Conservation (phyloP, 495 filamentous ascomycete species). For the Aspergillus leporis region DNA sequence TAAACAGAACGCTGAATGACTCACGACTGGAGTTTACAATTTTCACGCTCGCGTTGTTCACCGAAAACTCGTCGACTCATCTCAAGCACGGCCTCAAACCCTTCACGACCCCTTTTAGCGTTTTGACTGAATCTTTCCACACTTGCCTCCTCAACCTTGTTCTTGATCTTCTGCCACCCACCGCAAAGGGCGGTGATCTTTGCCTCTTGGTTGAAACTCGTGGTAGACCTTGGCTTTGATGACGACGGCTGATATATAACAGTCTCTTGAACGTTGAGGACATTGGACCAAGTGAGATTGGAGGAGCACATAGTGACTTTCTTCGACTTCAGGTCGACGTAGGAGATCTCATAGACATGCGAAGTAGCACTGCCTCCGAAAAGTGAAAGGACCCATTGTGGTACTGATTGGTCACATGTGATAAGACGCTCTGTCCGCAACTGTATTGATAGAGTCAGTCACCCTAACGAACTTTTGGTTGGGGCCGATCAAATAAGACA, state of each 20-base stretch:
- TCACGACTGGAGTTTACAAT: conserved; percentile 26
- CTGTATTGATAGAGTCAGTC: conserved; percentile 36
- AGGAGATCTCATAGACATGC: conserved; percentile 91
- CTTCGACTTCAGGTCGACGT: conserved; percentile 78
- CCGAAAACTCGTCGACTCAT: conserved; percentile 92
- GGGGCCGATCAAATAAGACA: background rate
- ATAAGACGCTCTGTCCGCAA: conserved; percentile 96
- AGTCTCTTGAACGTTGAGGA: conserved; percentile 86
- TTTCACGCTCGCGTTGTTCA: conserved; percentile 76
- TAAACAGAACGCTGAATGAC: background rate
- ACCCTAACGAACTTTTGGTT: background rate
- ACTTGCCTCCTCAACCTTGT: conserved; percentile 87
- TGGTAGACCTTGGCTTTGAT: conserved; percentile 54
- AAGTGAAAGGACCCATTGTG: conserved; percentile 79
- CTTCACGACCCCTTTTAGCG: conserved; percentile 81
- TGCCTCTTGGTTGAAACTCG: conserved; percentile 82
- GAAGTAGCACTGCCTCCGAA: conserved; percentile 72
- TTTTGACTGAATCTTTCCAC: conserved; percentile 90
- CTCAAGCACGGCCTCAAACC: conserved; percentile 90
- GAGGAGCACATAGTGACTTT: conserved; percentile 92
- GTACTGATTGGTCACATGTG: conserved; percentile 86
- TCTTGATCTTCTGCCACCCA: conserved; percentile 93
- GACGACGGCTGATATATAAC: conserved; percentile 74
- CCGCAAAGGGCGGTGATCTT: conserved; percentile 92
- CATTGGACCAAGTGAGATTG: conserved; percentile 87